Evolutionary conservation across 768 basidiomycete genomes (phyloP), one percentile per base, ranked within the genome.

Genomic region (Tricholoma sp.): DNA sequence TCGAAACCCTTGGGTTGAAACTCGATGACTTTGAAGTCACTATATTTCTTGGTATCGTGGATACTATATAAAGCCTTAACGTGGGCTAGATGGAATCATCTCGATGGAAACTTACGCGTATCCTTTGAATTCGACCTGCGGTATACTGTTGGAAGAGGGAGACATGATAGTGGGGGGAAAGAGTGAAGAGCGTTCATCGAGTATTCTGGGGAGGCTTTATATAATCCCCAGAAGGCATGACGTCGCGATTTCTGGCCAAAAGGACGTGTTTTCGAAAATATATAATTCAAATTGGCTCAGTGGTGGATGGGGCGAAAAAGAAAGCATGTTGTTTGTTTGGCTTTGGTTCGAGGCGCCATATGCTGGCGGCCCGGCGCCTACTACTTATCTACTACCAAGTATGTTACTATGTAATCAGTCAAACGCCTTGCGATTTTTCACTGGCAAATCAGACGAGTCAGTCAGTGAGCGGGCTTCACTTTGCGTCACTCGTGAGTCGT

Each of bases 1-100:
- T 73, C 74, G 57, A 74, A 74, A 6, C 65, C 66, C 69, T 86
- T 86, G 13, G 83, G 82, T 61, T 79, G 63, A 68, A 80, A 81
- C 13, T 75, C 70, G 37, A 74, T 74, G 24, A 80, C 62, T 50
- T 78, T 60, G 53, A 79, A 76, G 34, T 77, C 64, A 28, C 69
- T 66, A 74, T 74, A 79, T 10, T 73, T 59, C 36, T 65, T 61
- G 15, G 69, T 71, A 45, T 74, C 70, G 51, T 71, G 65, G 20
- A 74, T 56, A 44, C 73, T 74, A 17, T 24, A 24, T 1, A 24
- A 34, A n/a, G 9, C n/a, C n/a, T 51, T 11, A 37, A n/a, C 33
- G 24, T 18, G n/a, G 17, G 50, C 20, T 12, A 24, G 11, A 37
- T 12, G n/a, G 5, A 28, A 24, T 3, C 9, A 24, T n/a, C 24